phyloP scores from a whole-genome alignment of 2,329 filamentous ascomycete genomes.

The Clonostachys solani region DNA sequence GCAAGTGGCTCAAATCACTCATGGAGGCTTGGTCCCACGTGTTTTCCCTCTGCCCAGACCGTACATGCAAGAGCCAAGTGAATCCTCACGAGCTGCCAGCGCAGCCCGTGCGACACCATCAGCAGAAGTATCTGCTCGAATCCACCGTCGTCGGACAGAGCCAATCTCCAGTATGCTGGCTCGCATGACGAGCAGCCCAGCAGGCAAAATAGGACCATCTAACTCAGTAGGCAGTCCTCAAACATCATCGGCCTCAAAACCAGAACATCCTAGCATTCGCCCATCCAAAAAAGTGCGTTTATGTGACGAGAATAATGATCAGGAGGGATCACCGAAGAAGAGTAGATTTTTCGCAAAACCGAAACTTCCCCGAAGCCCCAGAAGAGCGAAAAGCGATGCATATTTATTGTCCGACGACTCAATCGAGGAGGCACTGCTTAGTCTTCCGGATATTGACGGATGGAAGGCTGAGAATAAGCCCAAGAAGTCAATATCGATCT shows the following conservation, averaged over 20 bases:
- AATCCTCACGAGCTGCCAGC: neutral
- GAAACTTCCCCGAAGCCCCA: slow-evolving; percentile 15
- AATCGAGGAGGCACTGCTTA: slow-evolving; percentile 47
- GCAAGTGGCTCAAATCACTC: slow-evolving; percentile 41
- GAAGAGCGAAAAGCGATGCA: slow-evolving; percentile 27
- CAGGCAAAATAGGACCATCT: slow-evolving; percentile 9
- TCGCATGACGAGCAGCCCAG: slow-evolving; percentile 6
- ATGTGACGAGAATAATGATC: slow-evolving; percentile 35
- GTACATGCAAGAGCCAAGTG: slow-evolving; percentile 36
- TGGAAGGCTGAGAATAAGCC: slow-evolving; percentile 33
- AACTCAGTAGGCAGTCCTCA: slow-evolving; percentile 4
- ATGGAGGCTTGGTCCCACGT: slow-evolving; percentile 44
- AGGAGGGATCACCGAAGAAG: slow-evolving; percentile 29
- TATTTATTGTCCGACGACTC: slow-evolving; percentile 53
- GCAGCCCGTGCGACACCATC: no score
- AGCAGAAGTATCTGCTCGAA: slow-evolving; percentile 27
- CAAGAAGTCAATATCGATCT: slow-evolving; percentile 34
- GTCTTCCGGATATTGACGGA: slow-evolving; percentile 45
- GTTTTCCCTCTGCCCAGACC: slow-evolving; percentile 57
- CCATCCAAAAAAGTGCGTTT: slow-evolving; percentile 55
- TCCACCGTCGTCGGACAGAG: slow-evolving; percentile 47
- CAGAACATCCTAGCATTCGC: slow-evolving; percentile 18
- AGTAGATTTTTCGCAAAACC: slow-evolving; percentile 50
- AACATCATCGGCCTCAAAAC: slow-evolving; percentile 5
- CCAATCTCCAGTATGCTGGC: slow-evolving; percentile 40